Conservation (phyloP, 768 basidiomycete species). For the Kwoniella bestiolae region DNA sequence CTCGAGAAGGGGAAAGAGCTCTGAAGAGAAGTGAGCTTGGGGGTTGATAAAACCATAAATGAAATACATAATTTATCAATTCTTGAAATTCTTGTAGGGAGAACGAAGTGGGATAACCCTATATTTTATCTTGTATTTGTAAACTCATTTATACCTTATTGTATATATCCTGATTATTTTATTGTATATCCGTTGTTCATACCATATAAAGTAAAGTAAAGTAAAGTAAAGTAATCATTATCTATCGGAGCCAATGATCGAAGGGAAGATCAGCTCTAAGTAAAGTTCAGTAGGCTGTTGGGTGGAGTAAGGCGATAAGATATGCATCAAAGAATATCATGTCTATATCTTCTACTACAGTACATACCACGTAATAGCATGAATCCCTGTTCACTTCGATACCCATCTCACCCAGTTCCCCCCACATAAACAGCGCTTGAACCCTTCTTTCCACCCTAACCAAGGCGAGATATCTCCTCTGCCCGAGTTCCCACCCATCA, state of each 20-base stretch:
- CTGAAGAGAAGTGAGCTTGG: not conserved
- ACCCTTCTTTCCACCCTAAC: constrained; percentile 27
- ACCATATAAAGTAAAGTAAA: not conserved
- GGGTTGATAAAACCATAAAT: too few species aligned
- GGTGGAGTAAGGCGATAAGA: not conserved
- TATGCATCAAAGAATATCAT: not conserved
- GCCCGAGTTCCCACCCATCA: too few species aligned
- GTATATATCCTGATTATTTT: not conserved
- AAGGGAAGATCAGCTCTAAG: too few species aligned
- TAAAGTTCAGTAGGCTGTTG: too few species aligned
- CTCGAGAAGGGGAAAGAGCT: not conserved
- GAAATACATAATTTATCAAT: too few species aligned
- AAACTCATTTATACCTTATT: not conserved
- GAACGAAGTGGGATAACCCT: too few species aligned
- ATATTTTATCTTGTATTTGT: not conserved
- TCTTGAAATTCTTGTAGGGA: not conserved
- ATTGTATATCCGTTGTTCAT: not conserved
- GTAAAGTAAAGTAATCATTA: too few species aligned
- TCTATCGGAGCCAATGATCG: too few species aligned
- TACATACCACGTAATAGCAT: not conserved
- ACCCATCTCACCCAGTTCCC: constrained; percentile 34
- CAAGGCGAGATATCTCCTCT: constrained; percentile 13
- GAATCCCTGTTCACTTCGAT: too few species aligned
- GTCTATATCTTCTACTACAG: not conserved
- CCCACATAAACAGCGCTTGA: constrained; percentile 43